Percentiles rank a stretch among this genome's conserved stretches.
phyloP scores from a whole-genome alignment of 2,329 filamentous ascomycete genomes.

The Graphilbum ipis-grandicollis region DNA sequence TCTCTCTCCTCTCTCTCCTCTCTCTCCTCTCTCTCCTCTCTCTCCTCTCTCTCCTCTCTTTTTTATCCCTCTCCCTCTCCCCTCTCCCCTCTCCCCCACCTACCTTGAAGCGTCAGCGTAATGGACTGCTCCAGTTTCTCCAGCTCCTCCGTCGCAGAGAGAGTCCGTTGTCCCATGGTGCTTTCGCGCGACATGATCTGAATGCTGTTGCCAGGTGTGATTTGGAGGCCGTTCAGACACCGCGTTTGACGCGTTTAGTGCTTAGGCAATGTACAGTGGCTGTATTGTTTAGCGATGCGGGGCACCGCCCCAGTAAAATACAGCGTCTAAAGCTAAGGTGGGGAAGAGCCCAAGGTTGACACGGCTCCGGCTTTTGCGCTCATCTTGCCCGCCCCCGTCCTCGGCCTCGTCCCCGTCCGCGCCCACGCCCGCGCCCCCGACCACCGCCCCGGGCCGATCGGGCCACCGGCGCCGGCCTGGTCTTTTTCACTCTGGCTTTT shows the following conservation, averaged over 20 bases:
- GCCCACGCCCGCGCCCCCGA: conserved; percentile 3
- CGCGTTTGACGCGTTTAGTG: neutral
- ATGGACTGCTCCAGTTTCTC: conserved; percentile 95
- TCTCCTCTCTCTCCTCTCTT: neutral
- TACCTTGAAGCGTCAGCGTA: conserved; percentile 84
- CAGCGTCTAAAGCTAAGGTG: too few species aligned
- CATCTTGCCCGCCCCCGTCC: conserved; percentile 5
- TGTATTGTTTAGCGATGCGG: too few species aligned
- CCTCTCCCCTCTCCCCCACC: too few species aligned
- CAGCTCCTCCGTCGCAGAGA: conserved; percentile 85
- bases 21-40: too few species aligned
- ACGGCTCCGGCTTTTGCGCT: neutral
- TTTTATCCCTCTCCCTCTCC: too few species aligned
- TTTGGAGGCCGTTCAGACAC: neutral
- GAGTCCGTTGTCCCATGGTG: conserved; percentile 24
- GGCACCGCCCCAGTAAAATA: too few species aligned
- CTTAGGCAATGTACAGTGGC: too few species aligned
- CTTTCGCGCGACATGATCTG: neutral
- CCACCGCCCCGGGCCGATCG: conserved; percentile 3
- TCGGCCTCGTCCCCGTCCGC: conserved; percentile 7
- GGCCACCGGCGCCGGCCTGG: conserved; percentile 2
- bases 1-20: too few species aligned
- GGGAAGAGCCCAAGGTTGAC: too few species aligned
- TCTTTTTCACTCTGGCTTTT: conserved; percentile 4
- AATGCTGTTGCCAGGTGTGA: neutral